Percentiles rank a stretch among this genome's conserved stretches.
Evolutionary conservation across 2,329 filamentous ascomycete genomes (phyloP).

Genomic region (Aspergillus ochraceus): DNA sequence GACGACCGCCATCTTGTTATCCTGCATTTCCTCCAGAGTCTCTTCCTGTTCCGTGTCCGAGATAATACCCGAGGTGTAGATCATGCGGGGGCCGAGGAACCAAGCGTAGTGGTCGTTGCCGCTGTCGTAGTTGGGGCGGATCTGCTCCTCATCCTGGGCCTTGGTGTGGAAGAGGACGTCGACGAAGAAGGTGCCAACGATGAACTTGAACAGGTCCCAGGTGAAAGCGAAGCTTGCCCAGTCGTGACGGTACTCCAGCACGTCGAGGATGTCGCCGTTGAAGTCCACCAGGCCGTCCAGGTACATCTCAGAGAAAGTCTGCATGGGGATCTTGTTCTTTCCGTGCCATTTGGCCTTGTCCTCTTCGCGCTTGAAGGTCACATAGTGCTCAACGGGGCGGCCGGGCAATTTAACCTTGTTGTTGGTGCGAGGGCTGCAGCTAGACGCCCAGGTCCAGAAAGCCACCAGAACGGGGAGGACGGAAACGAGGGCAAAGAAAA

Average conservation of each 20-base stretch:
- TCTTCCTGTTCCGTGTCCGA: conserved; percentile 29
- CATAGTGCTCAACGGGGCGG: conserved; percentile 26
- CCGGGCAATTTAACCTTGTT: conserved; percentile 25
- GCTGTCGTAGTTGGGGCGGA: conserved; percentile 33
- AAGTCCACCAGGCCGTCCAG: conserved; percentile 34
- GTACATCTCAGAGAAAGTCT: conserved; percentile 32
- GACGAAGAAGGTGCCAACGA: conserved; percentile 29
- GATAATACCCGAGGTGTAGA: conserved; percentile 36
- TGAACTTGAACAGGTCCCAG: conserved; percentile 29
- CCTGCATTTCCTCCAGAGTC: conserved; percentile 52
- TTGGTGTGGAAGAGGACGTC: conserved; percentile 32
- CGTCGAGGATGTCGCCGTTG: conserved; percentile 34
- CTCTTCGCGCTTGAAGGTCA: conserved; percentile 28
- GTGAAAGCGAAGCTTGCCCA: conserved; percentile 35
- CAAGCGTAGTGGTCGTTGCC: conserved; percentile 36
- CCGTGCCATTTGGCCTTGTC: conserved; percentile 26
- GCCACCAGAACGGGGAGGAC: conserved; percentile 20
- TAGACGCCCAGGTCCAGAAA: conserved; percentile 22
- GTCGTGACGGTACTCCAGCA: conserved; percentile 35
- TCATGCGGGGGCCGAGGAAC: conserved; percentile 38
- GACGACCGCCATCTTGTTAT: conserved; percentile 86
- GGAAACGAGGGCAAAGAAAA: conserved; percentile 18
- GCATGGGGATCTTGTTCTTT: conserved; percentile 28
- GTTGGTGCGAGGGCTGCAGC: conserved; percentile 21
- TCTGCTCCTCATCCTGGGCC: conserved; percentile 33